phyloP scores from a whole-genome alignment of 495 filamentous ascomycete species.

The Endocarpon pusillum region DNA sequence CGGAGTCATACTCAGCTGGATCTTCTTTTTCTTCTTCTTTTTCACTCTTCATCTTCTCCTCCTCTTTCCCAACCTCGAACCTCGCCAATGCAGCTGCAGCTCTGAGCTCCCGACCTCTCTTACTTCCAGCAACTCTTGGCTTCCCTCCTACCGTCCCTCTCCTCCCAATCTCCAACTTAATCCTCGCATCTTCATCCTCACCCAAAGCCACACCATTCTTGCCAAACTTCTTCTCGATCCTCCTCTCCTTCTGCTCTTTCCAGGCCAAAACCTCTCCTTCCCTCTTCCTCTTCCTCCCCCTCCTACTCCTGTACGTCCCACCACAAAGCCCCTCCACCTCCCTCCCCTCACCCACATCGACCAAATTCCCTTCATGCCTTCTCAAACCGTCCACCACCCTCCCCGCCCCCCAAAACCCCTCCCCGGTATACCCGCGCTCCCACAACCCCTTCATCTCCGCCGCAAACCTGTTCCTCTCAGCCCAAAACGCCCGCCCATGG shows the following conservation, averaged over 20 bases:
- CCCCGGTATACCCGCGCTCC: constrained; percentile 48
- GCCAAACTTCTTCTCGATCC: constrained; percentile 62
- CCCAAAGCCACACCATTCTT: constrained; percentile 46
- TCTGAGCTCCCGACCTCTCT: constrained; percentile 52
- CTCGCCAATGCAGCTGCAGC: constrained; percentile 61
- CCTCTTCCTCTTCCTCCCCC: constrained; percentile 10
- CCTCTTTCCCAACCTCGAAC: constrained; percentile 32
- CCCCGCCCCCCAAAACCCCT: constrained; percentile 62
- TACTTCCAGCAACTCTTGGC: constrained; percentile 52
- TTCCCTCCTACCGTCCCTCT: constrained; percentile 30
- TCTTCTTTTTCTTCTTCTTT: constrained; percentile 17
- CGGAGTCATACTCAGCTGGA: constrained; percentile 8
- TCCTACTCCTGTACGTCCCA: constrained; percentile 10
- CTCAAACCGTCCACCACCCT: constrained; percentile 33
- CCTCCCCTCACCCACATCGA: not conserved
- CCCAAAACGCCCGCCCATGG: constrained; percentile 57
- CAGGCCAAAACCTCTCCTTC: constrained; percentile 8
- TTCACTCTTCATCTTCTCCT: constrained; percentile 18
- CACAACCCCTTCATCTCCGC: constrained; percentile 46
- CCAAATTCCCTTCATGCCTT: not conserved
- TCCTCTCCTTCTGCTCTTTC: constrained; percentile 15
- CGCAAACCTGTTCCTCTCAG: constrained; percentile 48
- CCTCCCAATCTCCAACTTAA: constrained; percentile 48
- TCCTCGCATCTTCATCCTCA: constrained; percentile 42
- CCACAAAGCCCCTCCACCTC: constrained; percentile 10